A percentile compares a stretch with the other conserved stretches of the same genome.
phyloP scores from a whole-genome alignment of 495 filamentous ascomycete genomes.

The Aspergillus affinis region DNA sequence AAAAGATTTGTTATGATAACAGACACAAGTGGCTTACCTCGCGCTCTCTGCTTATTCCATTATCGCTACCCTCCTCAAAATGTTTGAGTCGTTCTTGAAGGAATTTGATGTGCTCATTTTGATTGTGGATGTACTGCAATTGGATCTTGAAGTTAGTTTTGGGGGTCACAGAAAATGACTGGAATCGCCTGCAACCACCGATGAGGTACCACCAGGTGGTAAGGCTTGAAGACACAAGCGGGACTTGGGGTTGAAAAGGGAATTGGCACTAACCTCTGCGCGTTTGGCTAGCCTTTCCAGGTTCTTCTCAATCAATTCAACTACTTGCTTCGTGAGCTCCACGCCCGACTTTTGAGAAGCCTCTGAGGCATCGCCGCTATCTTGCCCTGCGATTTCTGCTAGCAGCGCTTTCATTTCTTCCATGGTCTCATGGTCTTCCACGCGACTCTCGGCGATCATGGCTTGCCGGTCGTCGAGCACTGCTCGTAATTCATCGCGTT shows the following conservation, averaged over 20 bases:
- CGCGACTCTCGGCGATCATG: slow-evolving; percentile 29
- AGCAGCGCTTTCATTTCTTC: slow-evolving; percentile 47
- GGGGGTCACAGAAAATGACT: not conserved
- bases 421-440: slow-evolving; percentile 42
- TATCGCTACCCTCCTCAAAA: slow-evolving; percentile 45
- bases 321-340: slow-evolving; percentile 44
- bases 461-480: slow-evolving; percentile 43
- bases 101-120: slow-evolving; percentile 58
- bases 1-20: not conserved
- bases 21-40: slow-evolving; percentile 36
- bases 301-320: slow-evolving; percentile 46
- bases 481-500: slow-evolving; percentile 44
- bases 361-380: slow-evolving; percentile 34
- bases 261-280: slow-evolving; percentile 42
- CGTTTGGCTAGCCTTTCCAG: slow-evolving; percentile 46
- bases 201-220: not conserved
- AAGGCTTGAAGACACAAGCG: not conserved
- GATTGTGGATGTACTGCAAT: slow-evolving; percentile 59
- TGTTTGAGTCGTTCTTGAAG: slow-evolving; percentile 56
- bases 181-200: no score
- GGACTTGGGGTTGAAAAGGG: not conserved
- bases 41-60: slow-evolving; percentile 48
- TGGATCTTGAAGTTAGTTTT: slow-evolving; percentile 14
- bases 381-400: slow-evolving; percentile 38
- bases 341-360: slow-evolving; percentile 38